A percentile compares a stretch with the other conserved stretches of the same genome.
These are phyloP conservation scores for Cystofilobasidium ferigula DNA, from an alignment of 768 basidiomycete genomes.

Conservation along the genomic window DNA sequence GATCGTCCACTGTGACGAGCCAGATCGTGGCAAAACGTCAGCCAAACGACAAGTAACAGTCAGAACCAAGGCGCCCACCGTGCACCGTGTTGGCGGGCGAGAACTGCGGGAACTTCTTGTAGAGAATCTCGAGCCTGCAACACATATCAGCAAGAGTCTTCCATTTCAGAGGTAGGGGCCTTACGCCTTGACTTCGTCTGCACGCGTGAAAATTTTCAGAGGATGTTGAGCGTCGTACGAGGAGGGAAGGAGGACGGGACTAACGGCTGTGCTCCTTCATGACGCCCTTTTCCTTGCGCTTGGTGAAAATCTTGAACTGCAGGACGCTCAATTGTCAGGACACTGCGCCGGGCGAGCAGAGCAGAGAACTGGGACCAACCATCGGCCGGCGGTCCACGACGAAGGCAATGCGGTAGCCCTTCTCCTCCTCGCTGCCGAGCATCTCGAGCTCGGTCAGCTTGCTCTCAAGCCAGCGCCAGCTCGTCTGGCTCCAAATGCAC, in stretches of 20 bases:
- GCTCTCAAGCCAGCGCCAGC: constrained; percentile 79
- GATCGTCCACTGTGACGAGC: too few species aligned
- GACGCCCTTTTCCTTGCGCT: neutral
- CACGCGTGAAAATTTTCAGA: too few species aligned
- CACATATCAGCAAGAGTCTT: neutral
- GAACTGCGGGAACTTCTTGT: constrained; percentile 63
- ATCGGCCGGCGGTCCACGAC: constrained; percentile 78
- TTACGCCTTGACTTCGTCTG: neutral
- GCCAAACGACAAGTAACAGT: too few species aligned
- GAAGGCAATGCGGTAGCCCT: constrained; percentile 38
- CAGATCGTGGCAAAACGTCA: too few species aligned
- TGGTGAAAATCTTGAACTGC: constrained; percentile 2
- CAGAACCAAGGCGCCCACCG: too few species aligned
- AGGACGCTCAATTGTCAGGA: neutral
- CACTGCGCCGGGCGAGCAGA: neutral
- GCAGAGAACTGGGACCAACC: constrained; percentile 33
- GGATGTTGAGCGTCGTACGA: neutral
- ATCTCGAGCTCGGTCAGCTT: constrained; percentile 79
- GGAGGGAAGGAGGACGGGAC: constrained; percentile 38
- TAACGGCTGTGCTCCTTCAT: constrained; percentile 62
- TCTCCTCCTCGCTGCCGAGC: constrained; percentile 53
- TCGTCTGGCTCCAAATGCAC: constrained; percentile 80
- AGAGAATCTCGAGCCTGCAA: constrained; percentile 58
- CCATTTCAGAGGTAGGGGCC: neutral
- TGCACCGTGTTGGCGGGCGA: constrained; percentile 64